Base-by-base conservation (phyloP, 805 yeast species). In the Ogataea polymorpha region DNA sequence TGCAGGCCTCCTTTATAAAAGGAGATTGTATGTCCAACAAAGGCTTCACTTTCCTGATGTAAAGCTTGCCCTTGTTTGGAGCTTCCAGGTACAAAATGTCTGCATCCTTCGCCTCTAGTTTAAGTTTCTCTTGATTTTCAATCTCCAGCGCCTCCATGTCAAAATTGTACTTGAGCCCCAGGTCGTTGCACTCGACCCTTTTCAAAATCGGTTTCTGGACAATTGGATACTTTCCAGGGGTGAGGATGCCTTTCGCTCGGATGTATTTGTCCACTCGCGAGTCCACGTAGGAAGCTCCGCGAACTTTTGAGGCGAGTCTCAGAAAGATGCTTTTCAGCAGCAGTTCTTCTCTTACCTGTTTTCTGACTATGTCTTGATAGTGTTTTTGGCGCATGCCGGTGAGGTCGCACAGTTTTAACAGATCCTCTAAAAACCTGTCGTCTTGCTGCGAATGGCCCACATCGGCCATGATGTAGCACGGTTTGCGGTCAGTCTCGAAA, bases 391-490 rank as follows among this genome's bases (percentile, higher is more conserved):
- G 48, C 23, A 25, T 5, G 4, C 61, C 61, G 14, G 58, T 49
- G 4, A 57, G 28, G 32, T 57, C 62, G 32, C 59, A 55, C 16
- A 32, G 24, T 23, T 45, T 49, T 4, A 57, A 39, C 5, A 57
- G 40, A 7, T 44, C 32, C 26, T 46, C 51, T 24, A 56, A 39
- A 21, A 41, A 53, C 14, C 31, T 40, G 35, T 56, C 59, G 24
- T 56, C 55, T 33, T 53, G 53, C 21, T 39, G 44, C 5, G 50
- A 39, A n/a, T 42, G 41, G 5, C n/a, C 29, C 23, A 36, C 37
- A 15, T 47, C 49, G 9, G 45, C 21, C 37, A 42, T 41, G 18
- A 50, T 44, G 28, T 54, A 49, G 23, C 41, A 29, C 11, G 58
- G 55, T 15, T 33, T 25, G 9, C 35, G n/a, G 14, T 37, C 34